Conservation (phyloP, 2,329 filamentous ascomycete species). For the Pseudogymnoascus sp. region DNA sequence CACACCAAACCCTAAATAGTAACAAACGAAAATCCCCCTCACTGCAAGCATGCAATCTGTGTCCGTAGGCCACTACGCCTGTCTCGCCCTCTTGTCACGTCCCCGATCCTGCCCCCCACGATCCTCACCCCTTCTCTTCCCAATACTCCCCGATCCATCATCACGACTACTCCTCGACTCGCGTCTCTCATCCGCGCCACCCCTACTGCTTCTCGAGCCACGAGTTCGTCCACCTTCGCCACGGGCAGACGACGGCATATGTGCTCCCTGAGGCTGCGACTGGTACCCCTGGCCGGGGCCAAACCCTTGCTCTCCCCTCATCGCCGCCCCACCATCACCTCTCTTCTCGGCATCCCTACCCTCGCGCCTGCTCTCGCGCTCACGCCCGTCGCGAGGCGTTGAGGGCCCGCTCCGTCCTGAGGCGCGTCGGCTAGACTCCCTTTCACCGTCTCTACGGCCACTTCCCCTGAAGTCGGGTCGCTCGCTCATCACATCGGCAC, state of each 20-base stretch:
- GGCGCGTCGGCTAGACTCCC: conserved; percentile 20
- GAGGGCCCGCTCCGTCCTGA: conserved; percentile 10
- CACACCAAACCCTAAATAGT: background rate
- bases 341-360: conserved; percentile 26
- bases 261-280: conserved; percentile 26
- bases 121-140: background rate
- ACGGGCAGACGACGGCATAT: conserved; percentile 12
- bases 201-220: background rate
- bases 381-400: conserved; percentile 17
- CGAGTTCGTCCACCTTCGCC: background rate
- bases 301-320: conserved; percentile 9
- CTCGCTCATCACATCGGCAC: background rate
- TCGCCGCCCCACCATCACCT: background rate
- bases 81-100: background rate
- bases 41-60: conserved; percentile 1
- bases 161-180: background rate
- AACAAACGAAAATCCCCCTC: background rate
- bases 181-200: background rate
- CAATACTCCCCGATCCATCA: background rate
- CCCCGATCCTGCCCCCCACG: background rate
- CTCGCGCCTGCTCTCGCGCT: conserved; percentile 17
- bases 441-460: conserved; percentile 15
- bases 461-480: background rate
- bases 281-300: conserved; percentile 30
- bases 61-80: background rate